A percentile compares a stretch with the other conserved stretches of the same genome.
Evolutionary conservation across 202 grass and related monocot species (phyloP).

Genomic region (Saccharum hybrid): DNA sequence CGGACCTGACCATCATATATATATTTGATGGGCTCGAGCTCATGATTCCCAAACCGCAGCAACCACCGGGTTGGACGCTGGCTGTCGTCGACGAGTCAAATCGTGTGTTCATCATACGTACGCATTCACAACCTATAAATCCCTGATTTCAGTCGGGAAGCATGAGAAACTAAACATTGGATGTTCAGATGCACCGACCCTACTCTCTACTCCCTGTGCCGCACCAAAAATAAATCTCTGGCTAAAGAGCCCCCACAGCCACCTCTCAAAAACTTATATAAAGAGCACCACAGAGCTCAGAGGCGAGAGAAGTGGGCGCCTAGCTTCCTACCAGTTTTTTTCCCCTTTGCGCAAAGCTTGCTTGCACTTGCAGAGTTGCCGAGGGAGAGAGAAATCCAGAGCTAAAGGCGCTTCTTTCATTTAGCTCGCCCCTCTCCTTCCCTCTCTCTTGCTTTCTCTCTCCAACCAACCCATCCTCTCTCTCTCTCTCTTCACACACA

Average conservation of each 20-base stretch:
- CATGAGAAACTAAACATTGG: neutral
- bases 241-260: constrained; percentile 42
- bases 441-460: neutral
- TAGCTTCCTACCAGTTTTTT: constrained; percentile 39
- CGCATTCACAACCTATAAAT: neutral
- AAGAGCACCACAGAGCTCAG: constrained; percentile 46
- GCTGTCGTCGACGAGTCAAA: neutral
- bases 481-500: neutral
- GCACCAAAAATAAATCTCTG: constrained; percentile 39
- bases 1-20: neutral
- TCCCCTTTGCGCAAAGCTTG: constrained; percentile 40
- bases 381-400: constrained; percentile 37
- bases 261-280: constrained; percentile 59
- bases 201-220: constrained; percentile 35
- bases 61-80: neutral
- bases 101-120: too few species aligned
- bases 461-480: constrained; percentile 1
- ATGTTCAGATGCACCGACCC: constrained; percentile 15
- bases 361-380: constrained; percentile 5
- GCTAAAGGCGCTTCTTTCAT: constrained; percentile 53
- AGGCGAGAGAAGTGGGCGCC: constrained; percentile 42
- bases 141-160: neutral
- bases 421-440: neutral
- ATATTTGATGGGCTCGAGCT: neutral
- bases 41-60: neutral